Percentiles rank a stretch among this genome's conserved stretches.
These are phyloP conservation scores for Basidiobolus meristosporus DNA, from an alignment of 371 early-diverging fungal species.

Conservation along the genomic window DNA sequence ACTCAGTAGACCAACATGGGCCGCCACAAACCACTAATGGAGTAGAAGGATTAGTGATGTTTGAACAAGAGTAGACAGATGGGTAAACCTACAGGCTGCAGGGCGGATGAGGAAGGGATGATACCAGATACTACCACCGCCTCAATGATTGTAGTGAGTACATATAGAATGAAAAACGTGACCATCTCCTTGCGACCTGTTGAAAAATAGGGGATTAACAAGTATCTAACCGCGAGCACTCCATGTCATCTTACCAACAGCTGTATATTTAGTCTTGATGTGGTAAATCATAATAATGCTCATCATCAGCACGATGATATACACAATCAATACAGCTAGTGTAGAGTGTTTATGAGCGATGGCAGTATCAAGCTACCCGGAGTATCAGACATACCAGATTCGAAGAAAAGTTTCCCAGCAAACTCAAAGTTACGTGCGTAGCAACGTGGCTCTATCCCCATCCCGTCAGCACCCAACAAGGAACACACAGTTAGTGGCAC, in stretches of 20 bases:
- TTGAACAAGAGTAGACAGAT: not conserved
- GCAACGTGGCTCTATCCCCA: conserved; percentile 71
- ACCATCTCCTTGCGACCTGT: conserved; percentile 90
- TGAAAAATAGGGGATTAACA: not conserved
- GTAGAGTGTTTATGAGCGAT: not conserved
- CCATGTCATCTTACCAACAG: conserved; percentile 75
- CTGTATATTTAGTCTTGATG: conserved; percentile 90
- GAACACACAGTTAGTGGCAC: conserved; percentile 79
- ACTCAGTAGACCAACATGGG: conserved; percentile 59
- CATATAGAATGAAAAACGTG: conserved; percentile 90
- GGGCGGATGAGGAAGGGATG: conserved; percentile 56
- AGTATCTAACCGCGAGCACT: not conserved
- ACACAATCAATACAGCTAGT: conserved; percentile 62
- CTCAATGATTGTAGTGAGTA: conserved; percentile 62
- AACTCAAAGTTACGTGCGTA: conserved; percentile 85
- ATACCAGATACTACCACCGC: conserved; percentile 74
- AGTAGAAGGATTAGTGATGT: not conserved
- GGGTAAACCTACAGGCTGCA: conserved; percentile 56
- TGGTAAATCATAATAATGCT: conserved; percentile 93
- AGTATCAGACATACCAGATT: conserved; percentile 41
- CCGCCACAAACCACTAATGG: conserved; percentile 70
- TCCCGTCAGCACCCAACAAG: conserved; percentile 38
- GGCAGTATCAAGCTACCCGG: not conserved
- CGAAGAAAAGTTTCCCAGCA: conserved; percentile 61
- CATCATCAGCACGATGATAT: conserved; percentile 85